Percentiles rank a stretch among this genome's conserved stretches.
Evolutionary conservation across 306 rosid genomes (phyloP).

Genomic region (Ammopiptanthus mongolicus): DNA sequence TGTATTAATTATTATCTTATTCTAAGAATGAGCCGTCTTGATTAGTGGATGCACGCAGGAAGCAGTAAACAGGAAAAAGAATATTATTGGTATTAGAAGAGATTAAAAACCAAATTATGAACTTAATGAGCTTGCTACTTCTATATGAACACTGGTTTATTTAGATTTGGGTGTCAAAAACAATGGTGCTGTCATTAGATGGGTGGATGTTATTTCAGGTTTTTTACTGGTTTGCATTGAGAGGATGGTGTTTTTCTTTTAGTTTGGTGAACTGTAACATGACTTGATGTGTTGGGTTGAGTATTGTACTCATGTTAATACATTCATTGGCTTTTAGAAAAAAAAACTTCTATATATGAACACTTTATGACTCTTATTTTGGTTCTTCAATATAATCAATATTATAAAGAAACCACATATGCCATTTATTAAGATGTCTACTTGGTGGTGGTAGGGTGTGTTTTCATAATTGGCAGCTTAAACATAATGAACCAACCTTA

Average conservation of each 20-base stretch:
- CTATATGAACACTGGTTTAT: neutral
- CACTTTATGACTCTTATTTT: neutral
- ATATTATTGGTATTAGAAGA: neutral
- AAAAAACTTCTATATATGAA: no score
- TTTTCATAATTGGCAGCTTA: neutral
- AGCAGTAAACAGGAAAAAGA: neutral
- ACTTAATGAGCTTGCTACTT: neutral
- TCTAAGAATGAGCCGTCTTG: neutral
- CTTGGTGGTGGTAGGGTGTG: neutral
- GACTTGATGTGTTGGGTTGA: no score
- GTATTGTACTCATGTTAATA: no score
- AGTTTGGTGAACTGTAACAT: no score
- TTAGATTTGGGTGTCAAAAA: no score
- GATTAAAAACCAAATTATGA: neutral
- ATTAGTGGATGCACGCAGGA: no score
- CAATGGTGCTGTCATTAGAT: no score
- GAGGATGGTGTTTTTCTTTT: no score
- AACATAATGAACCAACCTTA: neutral
- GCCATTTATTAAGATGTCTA: neutral
- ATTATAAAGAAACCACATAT: neutral
- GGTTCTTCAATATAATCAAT: neutral
- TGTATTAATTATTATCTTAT: neutral
- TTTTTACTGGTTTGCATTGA: no score
- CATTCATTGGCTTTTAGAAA: no score
- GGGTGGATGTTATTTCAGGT: no score